Evolutionary conservation across 2,329 filamentous ascomycete genomes (phyloP).

Genomic region (Mycosphaerelloides madeirae): DNA sequence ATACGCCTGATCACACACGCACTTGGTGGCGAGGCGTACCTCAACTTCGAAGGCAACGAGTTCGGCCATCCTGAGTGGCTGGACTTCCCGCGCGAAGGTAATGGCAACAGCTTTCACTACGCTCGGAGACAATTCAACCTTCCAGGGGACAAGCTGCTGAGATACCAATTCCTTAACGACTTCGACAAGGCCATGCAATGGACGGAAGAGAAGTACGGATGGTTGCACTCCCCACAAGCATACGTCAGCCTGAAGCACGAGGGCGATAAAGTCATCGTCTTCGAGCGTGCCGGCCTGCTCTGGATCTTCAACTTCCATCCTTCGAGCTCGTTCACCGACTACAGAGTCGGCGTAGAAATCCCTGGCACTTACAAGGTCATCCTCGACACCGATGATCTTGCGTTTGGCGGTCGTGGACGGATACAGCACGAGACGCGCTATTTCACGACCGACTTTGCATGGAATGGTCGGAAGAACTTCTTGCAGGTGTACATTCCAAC

Average conservation of each 20-base stretch:
- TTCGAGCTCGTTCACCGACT: constrained; percentile 79
- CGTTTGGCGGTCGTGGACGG: constrained; percentile 73
- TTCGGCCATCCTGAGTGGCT: constrained; percentile 99
- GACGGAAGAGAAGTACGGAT: constrained; percentile 82
- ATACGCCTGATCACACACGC: constrained; percentile 89
- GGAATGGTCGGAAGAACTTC: constrained; percentile 88
- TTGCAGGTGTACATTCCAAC: constrained; percentile 86
- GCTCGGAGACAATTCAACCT: constrained; percentile 83
- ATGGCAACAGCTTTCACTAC: constrained; percentile 37
- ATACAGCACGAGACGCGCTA: constrained; percentile 77
- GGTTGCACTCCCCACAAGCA: constrained; percentile 79
- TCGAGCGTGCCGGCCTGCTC: constrained; percentile 82
- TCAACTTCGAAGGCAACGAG: constrained; percentile 98
- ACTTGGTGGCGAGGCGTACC: constrained; percentile 90
- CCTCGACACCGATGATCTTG: constrained; percentile 71
- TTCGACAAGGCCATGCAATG: constrained; percentile 92
- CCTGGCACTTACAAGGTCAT: constrained; percentile 83
- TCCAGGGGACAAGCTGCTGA: constrained; percentile 75
- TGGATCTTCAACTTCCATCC: constrained; percentile 98
- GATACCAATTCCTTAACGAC: constrained; percentile 87
- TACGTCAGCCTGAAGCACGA: constrained; percentile 95
- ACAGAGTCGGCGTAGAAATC: constrained; percentile 80
- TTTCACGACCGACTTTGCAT: constrained; percentile 84
- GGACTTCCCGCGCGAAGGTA: constrained; percentile 87
- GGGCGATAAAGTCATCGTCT: constrained; percentile 88